Base-by-base conservation (phyloP, 805 yeast genomes). In the Maudiozyma turicensis region DNA sequence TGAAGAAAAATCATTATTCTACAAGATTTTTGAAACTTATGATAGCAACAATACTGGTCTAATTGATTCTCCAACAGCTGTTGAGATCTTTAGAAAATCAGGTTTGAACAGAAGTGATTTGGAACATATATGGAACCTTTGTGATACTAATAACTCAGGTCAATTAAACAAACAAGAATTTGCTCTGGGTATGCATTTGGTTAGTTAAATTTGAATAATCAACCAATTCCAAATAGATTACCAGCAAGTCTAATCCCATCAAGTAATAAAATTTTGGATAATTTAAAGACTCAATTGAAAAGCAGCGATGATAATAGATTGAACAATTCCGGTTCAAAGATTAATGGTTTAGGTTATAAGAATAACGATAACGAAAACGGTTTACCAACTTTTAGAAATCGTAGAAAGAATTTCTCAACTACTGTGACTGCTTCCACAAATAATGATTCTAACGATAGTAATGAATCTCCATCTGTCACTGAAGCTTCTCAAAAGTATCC, bases 151-250 rank as follows among this genome's bases (percentile, higher is more conserved):
- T 48, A 85, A 89, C 64, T 76, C 84, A 48, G 96, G 97, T 5
- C 81, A 78, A 61, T 78, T 91, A 56, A 86, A 86, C 64, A 81
- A 80, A 59, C 96, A 91, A 64, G 95, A 88, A 65, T 93, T 91
- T 70, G 84, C 96, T 0, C 89, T 93, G 35, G 97, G 98, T 33
- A 93, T 91, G 98, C 97, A 95, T 73, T 73, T 91, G 51, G 91
- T 91, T 42, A 79, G 96, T n/a, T n/a, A 65, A 78, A 91, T 53
- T 71, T 91, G 62, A 90, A 89, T 61, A 97, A 97, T 2, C 80
- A 78, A 54, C 87, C 84, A n/a, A 69, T 93, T 46, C 99, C 99
- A 28, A 63, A 73, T 44, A 72, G 81, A 48, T 74, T 91, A 47
- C 98, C 98, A 3, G 88, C 95, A 2, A 95, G 89, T 61, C 76